Conservation (phyloP, 176 grass and related monocot species). For the Musa beccarii region DNA sequence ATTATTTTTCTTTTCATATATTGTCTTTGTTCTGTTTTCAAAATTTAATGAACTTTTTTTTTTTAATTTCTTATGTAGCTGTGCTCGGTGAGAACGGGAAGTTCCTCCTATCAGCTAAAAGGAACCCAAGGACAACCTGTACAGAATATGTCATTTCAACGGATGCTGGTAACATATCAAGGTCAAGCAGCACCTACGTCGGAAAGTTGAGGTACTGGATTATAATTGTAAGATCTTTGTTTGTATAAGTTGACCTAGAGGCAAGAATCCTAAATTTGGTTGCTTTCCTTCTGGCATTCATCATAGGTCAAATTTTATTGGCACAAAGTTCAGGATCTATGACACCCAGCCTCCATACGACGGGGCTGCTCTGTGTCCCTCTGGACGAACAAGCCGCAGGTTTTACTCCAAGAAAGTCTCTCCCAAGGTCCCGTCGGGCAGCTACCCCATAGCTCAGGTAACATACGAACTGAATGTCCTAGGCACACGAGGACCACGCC, state of each 20-base stretch:
- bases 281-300: not conserved
- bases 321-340: constrained; percentile 78
- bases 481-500: constrained; percentile 65
- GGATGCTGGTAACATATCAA: constrained; percentile 58
- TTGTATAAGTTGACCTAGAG: not conserved
- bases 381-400: constrained; percentile 28
- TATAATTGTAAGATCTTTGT: not conserved
- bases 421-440: constrained; percentile 39
- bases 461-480: constrained; percentile 84
- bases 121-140: constrained; percentile 43
- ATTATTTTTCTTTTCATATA: not conserved
- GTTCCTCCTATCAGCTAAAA: constrained; percentile 59
- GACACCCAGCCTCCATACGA: constrained; percentile 57
- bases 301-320: constrained; percentile 78
- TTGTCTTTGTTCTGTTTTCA: not conserved
- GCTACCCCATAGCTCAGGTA: constrained; percentile 58
- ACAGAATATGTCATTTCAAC: constrained; percentile 74
- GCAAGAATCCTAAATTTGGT: not conserved
- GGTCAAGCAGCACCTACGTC: constrained; percentile 58
- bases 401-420: constrained; percentile 75
- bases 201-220: constrained; percentile 54
- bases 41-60: not conserved
- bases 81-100: constrained; percentile 31
- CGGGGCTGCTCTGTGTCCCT: constrained; percentile 9
- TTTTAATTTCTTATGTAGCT: constrained; percentile 34